Conservation (phyloP, 169 alveolate genomes). For the Eimeria praecox region DNA sequence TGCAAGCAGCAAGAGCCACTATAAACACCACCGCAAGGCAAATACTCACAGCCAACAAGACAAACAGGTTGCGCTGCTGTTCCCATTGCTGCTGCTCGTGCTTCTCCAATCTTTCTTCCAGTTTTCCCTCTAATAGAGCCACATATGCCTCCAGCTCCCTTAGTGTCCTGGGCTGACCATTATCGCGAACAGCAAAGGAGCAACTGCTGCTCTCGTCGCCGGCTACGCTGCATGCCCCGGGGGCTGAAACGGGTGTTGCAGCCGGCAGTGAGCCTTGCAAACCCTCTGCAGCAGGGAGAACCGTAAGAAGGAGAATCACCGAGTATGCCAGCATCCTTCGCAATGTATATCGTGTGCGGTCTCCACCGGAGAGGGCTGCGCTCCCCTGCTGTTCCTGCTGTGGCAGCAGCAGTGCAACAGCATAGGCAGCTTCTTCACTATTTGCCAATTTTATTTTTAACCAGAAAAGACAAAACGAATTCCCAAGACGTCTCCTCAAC, state of each 20-base stretch:
- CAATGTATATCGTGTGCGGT: not conserved
- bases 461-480: not conserved
- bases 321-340: not conserved
- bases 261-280: not conserved
- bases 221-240: constrained; percentile 14
- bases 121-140: constrained; percentile 45
- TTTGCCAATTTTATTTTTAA: not conserved
- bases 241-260: not conserved
- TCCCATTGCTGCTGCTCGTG: constrained; percentile 64
- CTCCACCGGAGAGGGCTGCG: not conserved
- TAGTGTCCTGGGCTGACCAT: not conserved
- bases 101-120: constrained; percentile 55
- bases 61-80: constrained; percentile 22
- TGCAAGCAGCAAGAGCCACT: constrained; percentile 46
- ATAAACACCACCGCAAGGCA: constrained; percentile 40
- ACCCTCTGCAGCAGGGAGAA: not conserved
- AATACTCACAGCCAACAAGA: constrained; percentile 35
- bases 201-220: not conserved
- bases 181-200: not conserved
- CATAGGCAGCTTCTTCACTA: not conserved
- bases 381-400: constrained; percentile 19
- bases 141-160: constrained; percentile 35
- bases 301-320: not conserved
- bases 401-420: constrained; percentile 4
- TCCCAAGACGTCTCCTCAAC: not conserved